phyloP scores from a whole-genome alignment of 176 grass and related monocot species.

The Microstegium vimineum region DNA sequence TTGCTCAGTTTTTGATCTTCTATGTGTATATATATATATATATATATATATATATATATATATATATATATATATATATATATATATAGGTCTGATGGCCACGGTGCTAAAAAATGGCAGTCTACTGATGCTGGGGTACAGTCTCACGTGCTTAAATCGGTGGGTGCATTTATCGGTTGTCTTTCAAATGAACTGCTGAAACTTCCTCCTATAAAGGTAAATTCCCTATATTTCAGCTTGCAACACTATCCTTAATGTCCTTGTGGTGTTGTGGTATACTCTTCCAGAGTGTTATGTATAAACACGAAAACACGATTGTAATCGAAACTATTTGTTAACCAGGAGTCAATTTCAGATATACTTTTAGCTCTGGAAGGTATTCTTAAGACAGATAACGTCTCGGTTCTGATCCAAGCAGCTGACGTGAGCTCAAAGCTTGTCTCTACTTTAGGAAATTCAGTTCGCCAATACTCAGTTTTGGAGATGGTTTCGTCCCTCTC shows the following conservation, averaged over 20 bases:
- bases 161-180: conserved; percentile 35
- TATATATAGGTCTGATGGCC: conserved; percentile 49
- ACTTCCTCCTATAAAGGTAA: conserved; percentile 61
- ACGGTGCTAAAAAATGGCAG: conserved; percentile 55
- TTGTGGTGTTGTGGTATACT: neutral
- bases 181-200: conserved; percentile 31
- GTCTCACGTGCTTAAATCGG: conserved; percentile 54
- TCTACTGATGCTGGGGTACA: conserved; percentile 57
- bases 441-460: conserved; percentile 33
- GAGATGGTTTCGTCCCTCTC: conserved; percentile 57
- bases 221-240: neutral
- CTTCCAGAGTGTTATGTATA: neutral
- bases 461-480: conserved; percentile 49
- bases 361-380: conserved; percentile 38
- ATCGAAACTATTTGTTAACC: neutral
- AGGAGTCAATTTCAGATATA: conserved; percentile 56
- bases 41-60: too few relatives aligned
- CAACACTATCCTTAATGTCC: neutral
- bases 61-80: too few relatives aligned
- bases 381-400: conserved; percentile 46
- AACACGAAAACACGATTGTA: neutral
- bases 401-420: conserved; percentile 38
- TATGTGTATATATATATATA: neutral
- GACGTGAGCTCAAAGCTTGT: conserved; percentile 49
- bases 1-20: neutral